These are phyloP conservation scores for Glycine tomentella DNA, from an alignment of 306 rosid species.

Conservation along the genomic window DNA sequence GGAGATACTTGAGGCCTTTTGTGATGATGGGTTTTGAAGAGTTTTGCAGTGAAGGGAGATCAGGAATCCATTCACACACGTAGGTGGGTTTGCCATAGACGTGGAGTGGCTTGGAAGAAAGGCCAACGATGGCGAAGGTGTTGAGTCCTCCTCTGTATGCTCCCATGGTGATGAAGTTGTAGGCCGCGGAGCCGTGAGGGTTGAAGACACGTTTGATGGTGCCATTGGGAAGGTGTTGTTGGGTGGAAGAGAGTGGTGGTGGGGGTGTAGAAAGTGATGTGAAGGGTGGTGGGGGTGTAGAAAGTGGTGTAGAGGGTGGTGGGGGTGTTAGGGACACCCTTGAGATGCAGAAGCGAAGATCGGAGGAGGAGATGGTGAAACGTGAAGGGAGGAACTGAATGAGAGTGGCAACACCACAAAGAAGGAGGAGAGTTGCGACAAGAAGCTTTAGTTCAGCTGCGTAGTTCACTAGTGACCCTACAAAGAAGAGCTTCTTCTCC, in stretches of 20 bases:
- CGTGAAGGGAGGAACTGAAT: constrained; percentile 85
- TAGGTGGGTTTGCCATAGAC: constrained; percentile 67
- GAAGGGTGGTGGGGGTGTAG: neutral
- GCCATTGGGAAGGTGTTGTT: constrained; percentile 42
- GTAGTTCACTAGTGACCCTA: constrained; percentile 51
- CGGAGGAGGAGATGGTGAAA: constrained; percentile 77
- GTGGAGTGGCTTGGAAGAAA: constrained; percentile 88
- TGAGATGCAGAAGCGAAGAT: constrained; percentile 79
- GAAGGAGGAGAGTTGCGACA: constrained; percentile 61
- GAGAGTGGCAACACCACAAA: constrained; percentile 72
- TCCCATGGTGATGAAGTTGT: constrained; percentile 80
- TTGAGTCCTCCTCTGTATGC: constrained; percentile 85
- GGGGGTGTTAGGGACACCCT: constrained; percentile 44
- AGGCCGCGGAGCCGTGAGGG: constrained; percentile 76
- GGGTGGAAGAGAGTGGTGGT: constrained; percentile 20
- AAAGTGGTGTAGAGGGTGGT: neutral
- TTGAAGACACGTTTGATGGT: constrained; percentile 63
- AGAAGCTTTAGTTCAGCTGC: constrained; percentile 74
- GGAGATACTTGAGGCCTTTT: constrained; percentile 68
- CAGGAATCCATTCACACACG: constrained; percentile 68
- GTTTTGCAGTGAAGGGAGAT: constrained; percentile 6
- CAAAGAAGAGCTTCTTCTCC: constrained; percentile 54
- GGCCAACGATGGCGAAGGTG: constrained; percentile 75
- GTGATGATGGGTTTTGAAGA: constrained; percentile 46
- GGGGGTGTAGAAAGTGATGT: constrained; percentile 25